phyloP scores from a whole-genome alignment of 176 grass and related monocot species.

The Triticum dicoccoides region DNA sequence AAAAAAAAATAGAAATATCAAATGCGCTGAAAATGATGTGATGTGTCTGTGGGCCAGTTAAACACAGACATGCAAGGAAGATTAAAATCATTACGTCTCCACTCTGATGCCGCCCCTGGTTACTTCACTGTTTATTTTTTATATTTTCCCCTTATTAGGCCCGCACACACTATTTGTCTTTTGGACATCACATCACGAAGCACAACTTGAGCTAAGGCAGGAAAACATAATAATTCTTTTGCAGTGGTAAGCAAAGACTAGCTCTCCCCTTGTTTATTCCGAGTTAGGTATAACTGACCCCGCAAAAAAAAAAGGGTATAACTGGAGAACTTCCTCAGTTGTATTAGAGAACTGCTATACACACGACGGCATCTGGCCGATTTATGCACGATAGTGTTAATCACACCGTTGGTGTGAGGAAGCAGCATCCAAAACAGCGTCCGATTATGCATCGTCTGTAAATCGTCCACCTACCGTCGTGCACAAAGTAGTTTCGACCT shows the following conservation, averaged over 20 bases:
- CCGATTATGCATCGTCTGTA: too few relatives aligned
- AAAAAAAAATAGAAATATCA: background rate
- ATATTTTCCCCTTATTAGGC: too few relatives aligned
- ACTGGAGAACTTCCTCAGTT: background rate
- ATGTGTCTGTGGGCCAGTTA: constrained; percentile 7
- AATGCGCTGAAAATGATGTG: background rate
- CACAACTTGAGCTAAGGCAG: constrained; percentile 13
- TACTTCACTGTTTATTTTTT: background rate
- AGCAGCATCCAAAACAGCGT: too few relatives aligned
- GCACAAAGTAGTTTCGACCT: too few relatives aligned
- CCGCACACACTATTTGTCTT: constrained; percentile 21
- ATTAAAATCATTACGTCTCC: background rate
- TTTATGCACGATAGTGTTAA: too few relatives aligned
- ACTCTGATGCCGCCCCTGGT: constrained; percentile 12
- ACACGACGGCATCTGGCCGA: too few relatives aligned
- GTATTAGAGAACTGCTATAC: too few relatives aligned
- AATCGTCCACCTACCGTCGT: too few relatives aligned
- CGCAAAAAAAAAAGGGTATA: background rate
- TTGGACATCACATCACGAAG: constrained; percentile 43
- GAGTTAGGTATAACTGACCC: constrained; percentile 23
- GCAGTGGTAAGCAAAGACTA: background rate
- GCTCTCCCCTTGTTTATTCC: constrained; percentile 14
- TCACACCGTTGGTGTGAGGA: too few relatives aligned
- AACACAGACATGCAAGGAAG: background rate
- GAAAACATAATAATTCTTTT: background rate